A percentile compares a stretch with the other conserved stretches of the same genome.
phyloP scores from a whole-genome alignment of 768 basidiomycete species.

The Tulasnella sp. region DNA sequence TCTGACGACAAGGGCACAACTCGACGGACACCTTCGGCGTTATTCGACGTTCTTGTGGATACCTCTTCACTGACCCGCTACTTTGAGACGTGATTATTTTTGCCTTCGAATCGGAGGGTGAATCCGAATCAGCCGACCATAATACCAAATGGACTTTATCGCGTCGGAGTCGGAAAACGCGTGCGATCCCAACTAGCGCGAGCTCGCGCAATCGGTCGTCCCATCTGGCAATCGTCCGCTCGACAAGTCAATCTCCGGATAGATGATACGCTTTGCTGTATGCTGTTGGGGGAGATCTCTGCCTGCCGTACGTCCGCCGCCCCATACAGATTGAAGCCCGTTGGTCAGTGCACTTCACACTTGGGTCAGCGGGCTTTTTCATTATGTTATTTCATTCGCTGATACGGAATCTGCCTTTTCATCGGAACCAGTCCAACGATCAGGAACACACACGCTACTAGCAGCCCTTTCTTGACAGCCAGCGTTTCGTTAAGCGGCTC shows the following conservation, averaged over 20 bases:
- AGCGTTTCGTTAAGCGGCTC: not conserved
- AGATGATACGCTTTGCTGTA: not conserved
- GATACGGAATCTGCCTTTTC: conserved; percentile 6
- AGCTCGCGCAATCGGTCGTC: not conserved
- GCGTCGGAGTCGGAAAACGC: conserved; percentile 2
- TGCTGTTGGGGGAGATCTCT: not conserved
- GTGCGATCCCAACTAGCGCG: not conserved
- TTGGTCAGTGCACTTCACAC: conserved; percentile 5
- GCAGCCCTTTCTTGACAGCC: not conserved
- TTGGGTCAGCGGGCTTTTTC: conserved; percentile 3
- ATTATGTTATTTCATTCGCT: conserved; percentile 7
- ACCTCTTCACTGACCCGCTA: not conserved
- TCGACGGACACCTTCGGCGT: not conserved
- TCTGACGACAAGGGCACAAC: not conserved
- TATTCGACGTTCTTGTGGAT: not conserved
- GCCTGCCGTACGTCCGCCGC: not conserved
- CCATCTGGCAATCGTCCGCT: not conserved
- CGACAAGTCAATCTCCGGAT: not conserved
- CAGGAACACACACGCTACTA: not conserved
- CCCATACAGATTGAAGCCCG: not conserved
- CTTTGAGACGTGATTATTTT: not conserved
- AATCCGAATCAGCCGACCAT: conserved; percentile 4
- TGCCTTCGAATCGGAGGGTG: not conserved
- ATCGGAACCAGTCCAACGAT: not conserved
- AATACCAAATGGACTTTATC: not conserved